Evolutionary conservation across 805 yeast species (phyloP).

Genomic region (Kodamaea hsintzibuensis): DNA sequence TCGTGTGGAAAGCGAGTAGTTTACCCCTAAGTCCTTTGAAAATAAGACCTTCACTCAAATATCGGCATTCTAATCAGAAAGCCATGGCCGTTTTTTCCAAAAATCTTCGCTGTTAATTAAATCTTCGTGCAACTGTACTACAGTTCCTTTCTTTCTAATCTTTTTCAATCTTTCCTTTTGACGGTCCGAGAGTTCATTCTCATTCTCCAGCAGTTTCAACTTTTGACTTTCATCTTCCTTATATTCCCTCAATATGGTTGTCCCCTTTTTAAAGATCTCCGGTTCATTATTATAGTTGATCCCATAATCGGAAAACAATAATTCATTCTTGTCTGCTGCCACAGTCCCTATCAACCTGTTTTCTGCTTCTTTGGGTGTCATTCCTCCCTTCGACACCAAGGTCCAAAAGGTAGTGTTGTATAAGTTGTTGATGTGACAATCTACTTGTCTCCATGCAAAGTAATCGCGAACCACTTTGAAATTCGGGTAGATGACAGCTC

Average conservation of each 20-base stretch:
- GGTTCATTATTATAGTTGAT: conserved; percentile 91
- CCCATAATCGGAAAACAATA: conserved; percentile 72
- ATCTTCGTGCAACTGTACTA: conserved; percentile 55
- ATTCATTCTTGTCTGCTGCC: conserved; percentile 84
- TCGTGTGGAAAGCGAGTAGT: not conserved
- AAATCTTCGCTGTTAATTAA: conserved; percentile 51
- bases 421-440: conserved; percentile 91
- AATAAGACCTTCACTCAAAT: not conserved
- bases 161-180: conserved; percentile 54
- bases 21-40: not conserved
- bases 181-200: conserved; percentile 31
- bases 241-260: conserved; percentile 55
- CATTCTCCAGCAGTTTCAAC: conserved; percentile 7
- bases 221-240: conserved; percentile 7
- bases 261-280: conserved; percentile 86
- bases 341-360: conserved; percentile 72
- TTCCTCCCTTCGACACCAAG: conserved; percentile 63
- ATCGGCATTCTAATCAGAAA: conserved; percentile 8
- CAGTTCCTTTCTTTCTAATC: conserved; percentile 46
- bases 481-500: conserved; percentile 86
- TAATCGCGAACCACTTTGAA: conserved; percentile 67
- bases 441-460: conserved; percentile 93
- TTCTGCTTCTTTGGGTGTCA: conserved; percentile 82
- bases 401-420: conserved; percentile 95
- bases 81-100: conserved; percentile 35